A percentile compares a stretch with the other conserved stretches of the same genome.
phyloP scores from a whole-genome alignment of 139 green algal genomes.

The Closterium sp. region DNA sequence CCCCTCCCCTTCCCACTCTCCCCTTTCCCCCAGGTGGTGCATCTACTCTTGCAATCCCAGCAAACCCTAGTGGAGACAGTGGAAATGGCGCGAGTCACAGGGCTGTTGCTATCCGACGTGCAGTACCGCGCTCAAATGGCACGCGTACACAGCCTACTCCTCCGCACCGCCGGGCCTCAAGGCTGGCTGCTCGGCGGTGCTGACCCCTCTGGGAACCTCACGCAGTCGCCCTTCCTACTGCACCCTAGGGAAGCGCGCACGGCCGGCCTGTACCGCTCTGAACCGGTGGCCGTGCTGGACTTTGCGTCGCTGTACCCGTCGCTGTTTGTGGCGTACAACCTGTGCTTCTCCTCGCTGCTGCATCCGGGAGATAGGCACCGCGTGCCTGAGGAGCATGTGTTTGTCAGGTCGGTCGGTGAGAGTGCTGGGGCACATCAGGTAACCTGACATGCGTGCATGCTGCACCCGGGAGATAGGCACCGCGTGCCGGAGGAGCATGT shows the following conservation, averaged over 20 bases:
- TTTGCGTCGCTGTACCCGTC: constrained; percentile 51
- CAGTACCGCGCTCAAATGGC: constrained; percentile 45
- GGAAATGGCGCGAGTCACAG: constrained; percentile 78
- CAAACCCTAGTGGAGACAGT: constrained; percentile 72
- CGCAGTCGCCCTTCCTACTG: constrained; percentile 45
- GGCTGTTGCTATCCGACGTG: constrained; percentile 69
- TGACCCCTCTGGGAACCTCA: constrained; percentile 10
- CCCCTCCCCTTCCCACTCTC: not conserved
- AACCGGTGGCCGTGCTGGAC: constrained; percentile 47
- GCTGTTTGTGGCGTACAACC: constrained; percentile 49
- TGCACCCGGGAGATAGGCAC: no score
- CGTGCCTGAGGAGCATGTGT: not conserved
- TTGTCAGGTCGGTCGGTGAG: not conserved
- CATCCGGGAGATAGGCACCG: constrained; percentile 34
- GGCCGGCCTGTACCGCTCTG: constrained; percentile 29
- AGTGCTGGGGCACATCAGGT: no score
- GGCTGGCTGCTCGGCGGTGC: constrained; percentile 30
- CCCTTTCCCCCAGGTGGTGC: constrained; percentile 33
- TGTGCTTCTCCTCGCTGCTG: constrained; percentile 50
- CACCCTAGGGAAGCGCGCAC: constrained; percentile 45
- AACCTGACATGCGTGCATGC: no score
- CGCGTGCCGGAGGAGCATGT: no score
- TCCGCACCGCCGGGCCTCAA: constrained; percentile 18
- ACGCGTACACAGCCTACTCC: constrained; percentile 33
- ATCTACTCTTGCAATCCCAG: constrained; percentile 63